Conservation (phyloP, 2,329 filamentous ascomycete species). For the Zarea fungicola region DNA sequence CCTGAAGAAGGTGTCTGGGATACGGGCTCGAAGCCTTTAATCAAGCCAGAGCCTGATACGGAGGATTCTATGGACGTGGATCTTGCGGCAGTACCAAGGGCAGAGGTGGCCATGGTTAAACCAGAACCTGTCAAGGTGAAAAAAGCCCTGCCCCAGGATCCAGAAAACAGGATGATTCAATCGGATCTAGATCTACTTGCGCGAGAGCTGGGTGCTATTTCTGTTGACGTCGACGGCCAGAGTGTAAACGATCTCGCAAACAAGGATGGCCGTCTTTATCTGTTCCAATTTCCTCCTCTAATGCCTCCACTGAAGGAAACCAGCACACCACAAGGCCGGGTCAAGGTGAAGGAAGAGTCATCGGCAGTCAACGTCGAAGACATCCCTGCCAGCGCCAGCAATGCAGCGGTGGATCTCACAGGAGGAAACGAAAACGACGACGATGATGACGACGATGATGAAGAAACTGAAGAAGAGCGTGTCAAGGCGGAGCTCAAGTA, state of each 20-base stretch:
- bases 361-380: constrained; percentile 35
- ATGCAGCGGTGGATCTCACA: constrained; percentile 39
- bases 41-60: constrained; percentile 42
- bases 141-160: constrained; percentile 26
- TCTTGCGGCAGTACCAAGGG: constrained; percentile 1
- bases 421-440: constrained; percentile 19
- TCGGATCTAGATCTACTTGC: constrained; percentile 38
- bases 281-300: constrained; percentile 61
- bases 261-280: constrained; percentile 53
- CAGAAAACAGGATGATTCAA: constrained; percentile 35
- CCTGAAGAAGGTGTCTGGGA: constrained; percentile 39
- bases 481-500: constrained; percentile 27
- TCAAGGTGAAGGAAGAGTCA: constrained; percentile 39
- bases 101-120: neutral
- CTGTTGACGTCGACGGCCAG: constrained; percentile 26
- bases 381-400: constrained; percentile 20
- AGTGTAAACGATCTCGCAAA: constrained; percentile 26
- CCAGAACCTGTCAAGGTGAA: constrained; percentile 18
- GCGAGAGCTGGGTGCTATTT: constrained; percentile 36
- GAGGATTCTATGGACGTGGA: constrained; percentile 27
- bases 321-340: constrained; percentile 19
- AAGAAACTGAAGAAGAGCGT: constrained; percentile 21
- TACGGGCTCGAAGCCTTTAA: constrained; percentile 30
- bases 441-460: constrained; percentile 24
- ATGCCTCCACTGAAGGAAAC: constrained; percentile 48